phyloP scores from a whole-genome alignment of 1,284 basidiomycete genomes.

The Xerocomus tenax region DNA sequence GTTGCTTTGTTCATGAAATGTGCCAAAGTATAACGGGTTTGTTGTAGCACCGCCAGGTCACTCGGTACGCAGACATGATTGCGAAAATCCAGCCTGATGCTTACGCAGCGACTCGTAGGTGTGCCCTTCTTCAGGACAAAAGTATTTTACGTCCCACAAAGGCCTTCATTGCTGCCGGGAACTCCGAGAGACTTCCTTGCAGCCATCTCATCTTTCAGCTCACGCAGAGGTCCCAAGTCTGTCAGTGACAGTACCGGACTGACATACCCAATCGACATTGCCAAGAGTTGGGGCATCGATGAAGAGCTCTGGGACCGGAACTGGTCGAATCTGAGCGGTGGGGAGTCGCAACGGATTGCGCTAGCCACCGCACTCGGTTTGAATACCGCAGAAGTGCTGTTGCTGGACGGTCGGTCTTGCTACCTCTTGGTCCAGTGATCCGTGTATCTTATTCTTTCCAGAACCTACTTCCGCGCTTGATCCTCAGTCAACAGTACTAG shows the following conservation, averaged over 20 bases:
- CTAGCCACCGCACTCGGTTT: conserved; percentile 67
- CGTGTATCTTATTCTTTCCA: conserved; percentile 27
- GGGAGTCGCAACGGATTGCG: conserved; percentile 75
- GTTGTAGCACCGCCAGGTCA: conserved; percentile 43
- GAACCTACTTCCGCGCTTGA: conserved; percentile 86
- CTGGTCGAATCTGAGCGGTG: conserved; percentile 74
- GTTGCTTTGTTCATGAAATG: background rate
- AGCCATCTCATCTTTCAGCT: conserved; percentile 47
- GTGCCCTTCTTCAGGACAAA: conserved; percentile 68
- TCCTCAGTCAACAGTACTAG: conserved; percentile 50
- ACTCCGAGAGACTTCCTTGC: conserved; percentile 67
- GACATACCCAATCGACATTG: conserved; percentile 48
- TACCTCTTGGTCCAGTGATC: background rate
- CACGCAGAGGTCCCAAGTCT: conserved; percentile 36
- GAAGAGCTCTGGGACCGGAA: conserved; percentile 64
- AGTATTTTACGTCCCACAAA: conserved; percentile 78
- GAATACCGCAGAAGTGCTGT: conserved; percentile 67
- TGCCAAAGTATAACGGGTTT: conserved; percentile 2
- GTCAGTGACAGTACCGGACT: conserved; percentile 20
- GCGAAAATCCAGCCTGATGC: background rate
- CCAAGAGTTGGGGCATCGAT: conserved; percentile 60
- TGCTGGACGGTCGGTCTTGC: conserved; percentile 65
- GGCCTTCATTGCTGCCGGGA: conserved; percentile 73
- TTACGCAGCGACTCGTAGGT: conserved; percentile 36
- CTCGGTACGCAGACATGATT: conserved; percentile 37